Conservation (phyloP, 192 early-diverging fungal species). For the Dispira simplex region DNA sequence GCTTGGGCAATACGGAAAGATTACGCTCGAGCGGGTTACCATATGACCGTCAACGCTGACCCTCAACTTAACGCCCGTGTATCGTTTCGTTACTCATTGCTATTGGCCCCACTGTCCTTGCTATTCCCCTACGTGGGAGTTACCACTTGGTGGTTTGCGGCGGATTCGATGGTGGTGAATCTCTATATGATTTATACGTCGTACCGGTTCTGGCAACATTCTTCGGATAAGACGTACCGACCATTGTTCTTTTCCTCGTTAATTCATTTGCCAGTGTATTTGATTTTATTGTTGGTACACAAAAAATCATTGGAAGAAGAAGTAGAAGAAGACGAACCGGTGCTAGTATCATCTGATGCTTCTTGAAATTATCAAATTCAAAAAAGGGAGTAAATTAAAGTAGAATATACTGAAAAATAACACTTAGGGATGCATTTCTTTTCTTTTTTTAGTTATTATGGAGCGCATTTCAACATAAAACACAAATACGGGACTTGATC, state of each 20-base stretch:
- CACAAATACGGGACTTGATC: neutral
- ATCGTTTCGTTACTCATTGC: constrained; percentile 52
- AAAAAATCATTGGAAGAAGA: constrained; percentile 29
- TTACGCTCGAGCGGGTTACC: constrained; percentile 93
- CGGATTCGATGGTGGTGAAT: constrained; percentile 65
- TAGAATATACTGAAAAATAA: neutral
- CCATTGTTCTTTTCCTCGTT: constrained; percentile 84
- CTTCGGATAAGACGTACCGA: constrained; percentile 68
- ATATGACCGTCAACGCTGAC: constrained; percentile 83
- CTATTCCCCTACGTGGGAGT: constrained; percentile 72
- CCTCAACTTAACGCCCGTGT: constrained; percentile 83
- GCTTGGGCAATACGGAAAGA: constrained; percentile 83
- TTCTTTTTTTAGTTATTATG: neutral
- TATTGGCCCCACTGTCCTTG: constrained; percentile 18
- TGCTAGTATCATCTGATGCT: neutral
- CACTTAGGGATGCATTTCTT: neutral
- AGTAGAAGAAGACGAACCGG: neutral
- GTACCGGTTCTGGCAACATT: constrained; percentile 56
- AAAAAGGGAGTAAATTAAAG: neutral
- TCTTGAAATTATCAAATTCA: neutral
- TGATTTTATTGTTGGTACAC: constrained; percentile 82
- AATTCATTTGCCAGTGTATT: constrained; percentile 70
- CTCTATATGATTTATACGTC: constrained; percentile 53
- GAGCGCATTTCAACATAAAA: neutral
- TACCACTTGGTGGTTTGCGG: constrained; percentile 60